Base-by-base conservation (phyloP, 495 filamentous ascomycete species). In the Tricharina praecox region DNA sequence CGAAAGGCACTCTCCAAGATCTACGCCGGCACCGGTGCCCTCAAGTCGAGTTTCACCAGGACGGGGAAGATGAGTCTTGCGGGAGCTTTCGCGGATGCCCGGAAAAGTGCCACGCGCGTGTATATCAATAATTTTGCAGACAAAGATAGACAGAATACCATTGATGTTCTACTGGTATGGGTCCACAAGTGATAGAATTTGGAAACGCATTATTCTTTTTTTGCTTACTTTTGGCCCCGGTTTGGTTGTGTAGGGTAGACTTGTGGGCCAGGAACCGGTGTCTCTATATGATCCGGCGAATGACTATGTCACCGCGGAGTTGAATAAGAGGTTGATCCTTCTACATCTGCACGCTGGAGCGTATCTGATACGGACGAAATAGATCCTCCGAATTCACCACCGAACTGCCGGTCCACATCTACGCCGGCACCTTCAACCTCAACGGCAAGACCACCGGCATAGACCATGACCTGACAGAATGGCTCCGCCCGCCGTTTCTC, bases 91-190 rank as follows among this genome's bases (percentile, higher is more conserved):
- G 86, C 90, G 37, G 90, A 97, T 66, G 83, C 82, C 2, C 76
- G 92, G 23, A 97, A 97, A 64, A 92, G 83, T 56, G 88, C 86
- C 4, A 87, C 87, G 19, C 72, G 90, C 25, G 70, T 94, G 44
- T 96, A 95, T 62, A 83, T 94, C 62, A 97, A 96, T 60, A 97
- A 94, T 55, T 97, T 97, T 54, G 75, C 83, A 1, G 90, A 97
- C 60, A 93, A 93, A 55, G 79, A 79, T 13, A 72, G 85, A 44
- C 90, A 97, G 60, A 86, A 82, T 50, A 96, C 85, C 3, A 95
- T 97, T 38, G 90, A 97, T 62, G 76, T 88, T 53, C 70, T 97
- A 19, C 66, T 96, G 21, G 56, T 59, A 58, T 26, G 35, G 15
- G 34, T 18, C 7, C 8, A 37, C 15, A 18, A 9, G 7, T 37